Base-by-base conservation (phyloP, 306 rosid species). In the Elaeagnus macrophylla region DNA sequence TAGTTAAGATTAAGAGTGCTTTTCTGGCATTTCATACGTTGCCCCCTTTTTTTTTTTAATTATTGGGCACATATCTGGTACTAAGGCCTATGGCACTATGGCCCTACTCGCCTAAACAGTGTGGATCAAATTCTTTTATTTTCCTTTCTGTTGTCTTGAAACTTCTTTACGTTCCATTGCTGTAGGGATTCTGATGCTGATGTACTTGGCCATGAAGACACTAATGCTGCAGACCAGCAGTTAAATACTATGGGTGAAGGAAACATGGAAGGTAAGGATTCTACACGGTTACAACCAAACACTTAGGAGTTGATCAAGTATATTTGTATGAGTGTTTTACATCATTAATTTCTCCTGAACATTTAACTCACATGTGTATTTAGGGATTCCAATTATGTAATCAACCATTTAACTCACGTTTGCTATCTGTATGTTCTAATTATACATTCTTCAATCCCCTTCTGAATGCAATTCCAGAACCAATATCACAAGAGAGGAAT, bases 141-240 rank as follows among this genome's bases (percentile, higher is more conserved):
- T 45, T 5, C 15, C 15, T 15, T 45, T 17, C n/a, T 45, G 16
- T 45, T 12, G 7, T 45, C 46, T 41, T 40, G 8, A 7, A 40
- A 40, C 11, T 9, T 1, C 2, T 25, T 25, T 25, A 42, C 53
- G 36, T 41, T 51, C 61, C 39, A 53, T 42, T 51, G 37, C 63
- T 38, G 41, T 48, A 81, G 88, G 44, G 72, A 76, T 76, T 66
- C 37, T 57, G 68, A 17, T 38, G 49, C 65, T 54, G 50, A 58
- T 59, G 67, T 63, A 54, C 62, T 66, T 54, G 79, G 66, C 62
- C 69, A 39, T 19, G 54, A 47, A 40, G 65, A 63, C 72, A 14
- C 58, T 35, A 60, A 57, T 59, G 65, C 62, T 58, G 37, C 52
- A 59, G 76, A 60, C 19, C 69, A 75, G 67, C 66, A 67, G 48